Evolutionary conservation across 225 moss, liverwort and hornwort genomes (phyloP), one percentile per base, ranked within the genome.

Genomic region (Polytrichum formosum): DNA sequence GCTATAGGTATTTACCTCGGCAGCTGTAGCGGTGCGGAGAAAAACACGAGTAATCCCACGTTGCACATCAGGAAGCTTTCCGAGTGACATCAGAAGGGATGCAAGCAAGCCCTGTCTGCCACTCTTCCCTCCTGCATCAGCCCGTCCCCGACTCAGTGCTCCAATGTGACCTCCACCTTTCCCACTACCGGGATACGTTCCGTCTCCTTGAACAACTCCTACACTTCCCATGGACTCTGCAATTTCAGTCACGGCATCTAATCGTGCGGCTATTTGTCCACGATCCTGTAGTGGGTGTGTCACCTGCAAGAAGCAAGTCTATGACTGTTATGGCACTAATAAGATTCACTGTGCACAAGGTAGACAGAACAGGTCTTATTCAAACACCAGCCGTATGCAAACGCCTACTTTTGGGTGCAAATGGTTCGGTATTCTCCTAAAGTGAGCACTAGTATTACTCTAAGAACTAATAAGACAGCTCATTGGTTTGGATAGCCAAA

Each of bases 1-100:
- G 46, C 3, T 46, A 16, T 4, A 16, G 13, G 46, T 21, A 59
- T 1, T 6, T 72, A 98, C 97, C 94, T 98, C 94, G 68, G 86
- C 88, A 73, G 94, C 80, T 77, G 97, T 92, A 35, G 92, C 88
- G 63, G 97, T 98, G 9, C 94, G 88, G 71, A 92, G 94, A 67
- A 94, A 92, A 54, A 94, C 90, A 72, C 97, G 83, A 68, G 94
- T 94, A 8, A 94, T 88, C 56, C 97, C 97, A 53, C 94, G 94
- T 77, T 98, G 90, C 73, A 98, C 74, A 83, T 98, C 94, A 74
- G 97, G 94, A 78, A 98, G 72, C 71, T 76, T 94, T 7, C 94
- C 91, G 20, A 94, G 35, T 35, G 78, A 86, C 56, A 81, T 77
- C 5, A 98, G 73, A 69, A 91, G 81, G 65, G 84, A 81, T 10